Evolutionary conservation across 768 basidiomycete species (phyloP).

Genomic region (Hirschioporus abietinus): DNA sequence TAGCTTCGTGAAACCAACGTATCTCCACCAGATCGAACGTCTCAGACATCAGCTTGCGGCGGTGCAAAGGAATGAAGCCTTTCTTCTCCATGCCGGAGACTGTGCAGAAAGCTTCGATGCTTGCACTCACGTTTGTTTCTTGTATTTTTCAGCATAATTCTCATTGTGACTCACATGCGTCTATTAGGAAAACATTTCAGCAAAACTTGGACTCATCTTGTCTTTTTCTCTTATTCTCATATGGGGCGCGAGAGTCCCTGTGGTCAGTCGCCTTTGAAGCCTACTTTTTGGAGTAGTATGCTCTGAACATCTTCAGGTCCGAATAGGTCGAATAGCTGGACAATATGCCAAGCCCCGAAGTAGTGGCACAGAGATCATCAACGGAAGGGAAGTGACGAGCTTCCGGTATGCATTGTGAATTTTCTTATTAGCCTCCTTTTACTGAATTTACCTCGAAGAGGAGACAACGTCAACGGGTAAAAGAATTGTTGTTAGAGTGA

Average conservation of each 20-base stretch:
- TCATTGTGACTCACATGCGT: slow-evolving; percentile 9
- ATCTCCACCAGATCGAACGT: slow-evolving; percentile 61
- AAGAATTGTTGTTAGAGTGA: slow-evolving; percentile 3
- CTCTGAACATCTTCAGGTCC: slow-evolving; percentile 39
- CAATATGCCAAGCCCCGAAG: slow-evolving; percentile 95
- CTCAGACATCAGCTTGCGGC: slow-evolving; percentile 73
- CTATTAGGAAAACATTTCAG: slow-evolving; percentile 74
- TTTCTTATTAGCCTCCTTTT: background rate
- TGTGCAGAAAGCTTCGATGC: slow-evolving; percentile 96
- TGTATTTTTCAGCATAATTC: background rate
- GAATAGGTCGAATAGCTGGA: slow-evolving; percentile 89
- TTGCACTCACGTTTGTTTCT: slow-evolving; percentile 68
- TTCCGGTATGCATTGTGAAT: slow-evolving; percentile 61
- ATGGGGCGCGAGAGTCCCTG: slow-evolving; percentile 90
- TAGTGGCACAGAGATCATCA: slow-evolving; percentile 73
- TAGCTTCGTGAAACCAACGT: slow-evolving; percentile 1
- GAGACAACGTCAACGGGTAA: slow-evolving; percentile 94
- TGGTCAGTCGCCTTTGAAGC: slow-evolving; percentile 49
- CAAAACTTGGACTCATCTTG: slow-evolving; percentile 85
- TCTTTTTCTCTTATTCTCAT: slow-evolving; percentile 94
- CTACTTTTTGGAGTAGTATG: slow-evolving; percentile 10
- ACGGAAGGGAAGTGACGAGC: slow-evolving; percentile 71
- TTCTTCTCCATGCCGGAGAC: slow-evolving; percentile 95
- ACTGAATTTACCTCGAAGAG: slow-evolving; percentile 42
- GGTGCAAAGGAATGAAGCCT: slow-evolving; percentile 84